Conservation (phyloP, 371 early-diverging fungal genomes). For the Smittium mucronatum region DNA sequence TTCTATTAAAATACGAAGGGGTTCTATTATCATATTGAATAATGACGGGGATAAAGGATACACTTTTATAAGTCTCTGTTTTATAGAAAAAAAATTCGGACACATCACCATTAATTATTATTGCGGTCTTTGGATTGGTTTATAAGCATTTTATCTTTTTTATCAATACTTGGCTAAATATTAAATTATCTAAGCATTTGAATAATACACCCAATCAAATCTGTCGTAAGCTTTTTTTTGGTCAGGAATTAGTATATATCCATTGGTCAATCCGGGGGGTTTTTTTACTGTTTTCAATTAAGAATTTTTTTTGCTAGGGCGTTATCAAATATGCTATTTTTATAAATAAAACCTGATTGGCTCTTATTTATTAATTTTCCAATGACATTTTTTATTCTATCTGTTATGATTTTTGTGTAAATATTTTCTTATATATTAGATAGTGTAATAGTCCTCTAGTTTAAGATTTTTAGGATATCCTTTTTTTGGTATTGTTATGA, state of each 20-base stretch:
- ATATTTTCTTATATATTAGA: slow-evolving; percentile 16
- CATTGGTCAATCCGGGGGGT: not conserved
- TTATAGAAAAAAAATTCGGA: slow-evolving; percentile 2
- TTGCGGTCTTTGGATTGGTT: not conserved
- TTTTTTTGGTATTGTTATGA: slow-evolving; percentile 13
- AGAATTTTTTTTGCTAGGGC: not conserved
- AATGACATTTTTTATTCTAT: not conserved
- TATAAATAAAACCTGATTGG: slow-evolving; percentile 6
- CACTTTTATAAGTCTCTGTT: slow-evolving; percentile 12
- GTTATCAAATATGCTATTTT: not conserved
- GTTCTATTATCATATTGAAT: slow-evolving; percentile 14
- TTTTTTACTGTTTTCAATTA: not conserved
- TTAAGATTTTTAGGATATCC: slow-evolving; percentile 12
- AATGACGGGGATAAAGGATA: slow-evolving; percentile 15
- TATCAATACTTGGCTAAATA: not conserved
- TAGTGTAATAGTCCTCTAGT: slow-evolving; percentile 15
- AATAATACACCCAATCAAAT: slow-evolving; percentile 3
- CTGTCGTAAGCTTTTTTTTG: slow-evolving; percentile 8
- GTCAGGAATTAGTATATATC: slow-evolving; percentile 4
- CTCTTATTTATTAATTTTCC: not conserved
- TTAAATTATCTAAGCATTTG: not conserved
- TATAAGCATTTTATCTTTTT: not conserved
- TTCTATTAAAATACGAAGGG: slow-evolving; percentile 8
- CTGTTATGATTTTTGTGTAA: slow-evolving; percentile 7
- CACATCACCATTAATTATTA: not conserved